These are phyloP conservation scores for Erodium trifolium DNA, from an alignment of 441 rosid genomes.

Conservation along the genomic window DNA sequence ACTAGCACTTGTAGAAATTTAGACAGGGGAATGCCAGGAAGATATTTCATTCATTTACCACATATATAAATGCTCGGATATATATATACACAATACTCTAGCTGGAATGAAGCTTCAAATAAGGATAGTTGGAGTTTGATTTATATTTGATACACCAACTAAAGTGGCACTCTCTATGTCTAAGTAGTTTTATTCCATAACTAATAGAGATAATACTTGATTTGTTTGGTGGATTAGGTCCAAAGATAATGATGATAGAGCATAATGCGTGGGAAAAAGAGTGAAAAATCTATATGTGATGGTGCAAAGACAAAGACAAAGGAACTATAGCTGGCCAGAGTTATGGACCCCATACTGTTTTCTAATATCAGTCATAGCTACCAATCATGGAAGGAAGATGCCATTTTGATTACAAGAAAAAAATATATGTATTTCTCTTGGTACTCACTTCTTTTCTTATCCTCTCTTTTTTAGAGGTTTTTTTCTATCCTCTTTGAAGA, in stretches of 20 bases:
- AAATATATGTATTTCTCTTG: slow-evolving; percentile 12
- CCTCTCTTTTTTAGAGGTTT: background rate
- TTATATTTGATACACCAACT: slow-evolving; percentile 26
- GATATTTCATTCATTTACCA: background rate
- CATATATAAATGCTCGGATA: background rate
- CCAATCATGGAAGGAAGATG: slow-evolving; percentile 13
- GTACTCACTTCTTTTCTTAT: slow-evolving; percentile 18
- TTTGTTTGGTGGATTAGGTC: slow-evolving; percentile 27
- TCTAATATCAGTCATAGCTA: slow-evolving; percentile 18
- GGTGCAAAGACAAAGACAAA: slow-evolving; percentile 19
- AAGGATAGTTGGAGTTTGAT: background rate
- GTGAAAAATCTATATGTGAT: background rate
- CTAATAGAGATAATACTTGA: slow-evolving; percentile 14
- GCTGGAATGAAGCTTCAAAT: background rate
- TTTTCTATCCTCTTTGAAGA: slow-evolving; percentile 5
- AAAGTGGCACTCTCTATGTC: background rate
- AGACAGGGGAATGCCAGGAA: background rate
- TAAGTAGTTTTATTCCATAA: slow-evolving; percentile 11
- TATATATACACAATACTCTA: background rate
- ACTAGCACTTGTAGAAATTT: background rate
- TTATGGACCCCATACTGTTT: slow-evolving; percentile 16
- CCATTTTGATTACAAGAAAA: slow-evolving; percentile 3
- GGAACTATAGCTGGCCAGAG: slow-evolving; percentile 27
- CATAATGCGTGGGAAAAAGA: slow-evolving; percentile 4
- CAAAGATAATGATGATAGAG: slow-evolving; percentile 9